Base-by-base conservation (phyloP, 768 basidiomycete genomes). In the Tricholoma matsutake region DNA sequence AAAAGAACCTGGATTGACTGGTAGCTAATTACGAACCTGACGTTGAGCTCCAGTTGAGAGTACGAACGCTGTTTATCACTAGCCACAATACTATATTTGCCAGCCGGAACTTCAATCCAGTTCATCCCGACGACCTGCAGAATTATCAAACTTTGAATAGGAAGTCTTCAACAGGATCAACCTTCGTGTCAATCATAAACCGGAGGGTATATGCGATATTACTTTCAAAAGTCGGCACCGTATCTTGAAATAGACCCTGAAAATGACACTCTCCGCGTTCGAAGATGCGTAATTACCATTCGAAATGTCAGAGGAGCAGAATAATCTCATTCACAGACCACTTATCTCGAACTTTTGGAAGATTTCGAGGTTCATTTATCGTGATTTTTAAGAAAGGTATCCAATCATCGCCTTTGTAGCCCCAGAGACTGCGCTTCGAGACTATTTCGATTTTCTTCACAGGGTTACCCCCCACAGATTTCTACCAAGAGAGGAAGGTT, bases 171-270 rank as follows among this genome's bases (percentile, higher is more conserved):
- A 65, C 72, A 20, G 20, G 28, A 58, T 54, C 8, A 25, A 93
- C 96, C 81, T 94, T 88, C 5, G 92, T 90, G 69, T 99, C 97
- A 63, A 99, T 96, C 97, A 99, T 99, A 73, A 98, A 98, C 7
- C 97, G 86, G 55, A 99, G 78, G 3, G 83, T 86, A 69, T 93
- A 99, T 0, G 85, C 86, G 58, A 99, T 92, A 69, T 98, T 98
- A 68, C 95, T 97, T 73, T 99, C 97, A 64, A 81, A 99, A 0
- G 96, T 98, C 29, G 86, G 60, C 14, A 86, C 76, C 28, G 80
- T 73, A 8, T 77, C 80, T 6, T 73, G 65, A 59, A 85, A 90
- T 28, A 90, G 73, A 61, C 80, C 85, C 61, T 84, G 78, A 69
- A 84, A 94, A 22, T 78, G 75, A 66, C 88, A 82, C 75, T 92